phyloP scores from a whole-genome alignment of 2,329 filamentous ascomycete genomes.

The Penicillium paneum region DNA sequence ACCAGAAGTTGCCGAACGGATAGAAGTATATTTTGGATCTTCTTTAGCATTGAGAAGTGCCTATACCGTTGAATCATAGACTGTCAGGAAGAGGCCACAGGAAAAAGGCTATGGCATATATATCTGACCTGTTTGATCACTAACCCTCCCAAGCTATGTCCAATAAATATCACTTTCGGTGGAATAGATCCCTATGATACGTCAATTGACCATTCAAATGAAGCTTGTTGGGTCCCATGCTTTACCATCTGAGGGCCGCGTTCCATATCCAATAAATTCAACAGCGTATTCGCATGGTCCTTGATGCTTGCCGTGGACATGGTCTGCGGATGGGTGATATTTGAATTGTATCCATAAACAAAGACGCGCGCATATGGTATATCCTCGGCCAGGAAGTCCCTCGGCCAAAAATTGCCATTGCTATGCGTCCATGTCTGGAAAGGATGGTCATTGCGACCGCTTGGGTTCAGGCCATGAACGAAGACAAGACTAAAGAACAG shows the following conservation, averaged over 20 bases:
- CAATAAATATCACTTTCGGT: constrained; percentile 32
- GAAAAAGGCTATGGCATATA: background rate
- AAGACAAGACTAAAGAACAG: constrained; percentile 27
- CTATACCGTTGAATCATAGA: constrained; percentile 10
- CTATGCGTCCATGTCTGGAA: constrained; percentile 34
- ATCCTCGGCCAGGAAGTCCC: constrained; percentile 22
- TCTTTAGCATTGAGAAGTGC: constrained; percentile 36
- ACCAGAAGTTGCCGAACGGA: constrained; percentile 32
- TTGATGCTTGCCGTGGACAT: constrained; percentile 36
- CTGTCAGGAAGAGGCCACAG: background rate
- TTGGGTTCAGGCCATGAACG: constrained; percentile 33
- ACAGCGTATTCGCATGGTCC: constrained; percentile 34
- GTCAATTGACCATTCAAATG: background rate
- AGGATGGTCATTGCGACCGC: constrained; percentile 31
- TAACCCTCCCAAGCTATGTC: constrained; percentile 32
- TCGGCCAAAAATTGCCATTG: constrained; percentile 23
- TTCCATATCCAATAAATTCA: constrained; percentile 34
- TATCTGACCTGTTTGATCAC: constrained; percentile 32
- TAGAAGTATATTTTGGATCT: constrained; percentile 34
- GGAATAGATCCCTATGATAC: constrained; percentile 15
- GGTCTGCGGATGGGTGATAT: constrained; percentile 29
- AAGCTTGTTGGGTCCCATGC: no score
- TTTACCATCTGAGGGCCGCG: constrained; percentile 26
- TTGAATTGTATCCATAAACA: constrained; percentile 35
- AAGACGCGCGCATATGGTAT: constrained; percentile 32